Evolutionary conservation across 257 asterid genomes (phyloP).

Genomic region (Apocynum venetum): DNA sequence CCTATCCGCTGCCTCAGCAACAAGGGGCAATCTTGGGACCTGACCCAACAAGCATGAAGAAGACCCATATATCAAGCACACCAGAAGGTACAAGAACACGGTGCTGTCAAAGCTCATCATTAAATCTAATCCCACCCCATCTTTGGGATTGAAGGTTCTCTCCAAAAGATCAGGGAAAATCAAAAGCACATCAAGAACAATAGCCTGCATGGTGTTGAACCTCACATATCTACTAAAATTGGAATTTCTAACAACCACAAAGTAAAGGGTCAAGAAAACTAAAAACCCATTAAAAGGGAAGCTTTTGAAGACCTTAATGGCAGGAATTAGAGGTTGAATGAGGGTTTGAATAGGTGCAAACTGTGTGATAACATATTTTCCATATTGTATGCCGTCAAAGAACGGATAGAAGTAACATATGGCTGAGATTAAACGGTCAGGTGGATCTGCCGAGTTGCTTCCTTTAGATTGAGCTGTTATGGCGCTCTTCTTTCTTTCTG

Average conservation of each 20-base stretch:
- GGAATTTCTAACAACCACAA: constrained; percentile 79
- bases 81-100: constrained; percentile 79
- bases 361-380: constrained; percentile 74
- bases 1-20: constrained; percentile 99
- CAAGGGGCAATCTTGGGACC: constrained; percentile 83
- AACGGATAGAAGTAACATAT: constrained; percentile 87
- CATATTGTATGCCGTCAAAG: constrained; percentile 95
- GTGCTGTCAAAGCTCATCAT: constrained; percentile 96
- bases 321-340: constrained; percentile 81
- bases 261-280: constrained; percentile 76
- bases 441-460: constrained; percentile 57
- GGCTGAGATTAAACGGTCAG: constrained; percentile 89
- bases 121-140: constrained; percentile 82
- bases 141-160: constrained; percentile 72
- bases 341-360: constrained; percentile 60
- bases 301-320: constrained; percentile 79
- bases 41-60: constrained; percentile 81
- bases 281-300: constrained; percentile 83
- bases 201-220: constrained; percentile 97
- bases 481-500: constrained; percentile 23
- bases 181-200: constrained; percentile 88
- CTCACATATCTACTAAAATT: constrained; percentile 91
- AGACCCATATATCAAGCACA: constrained; percentile 69
- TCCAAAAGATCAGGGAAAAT: constrained; percentile 92
- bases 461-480: constrained; percentile 51